Evolutionary conservation across 176 grass and related monocot species (phyloP).

Genomic region (Melocanna baccifera): DNA sequence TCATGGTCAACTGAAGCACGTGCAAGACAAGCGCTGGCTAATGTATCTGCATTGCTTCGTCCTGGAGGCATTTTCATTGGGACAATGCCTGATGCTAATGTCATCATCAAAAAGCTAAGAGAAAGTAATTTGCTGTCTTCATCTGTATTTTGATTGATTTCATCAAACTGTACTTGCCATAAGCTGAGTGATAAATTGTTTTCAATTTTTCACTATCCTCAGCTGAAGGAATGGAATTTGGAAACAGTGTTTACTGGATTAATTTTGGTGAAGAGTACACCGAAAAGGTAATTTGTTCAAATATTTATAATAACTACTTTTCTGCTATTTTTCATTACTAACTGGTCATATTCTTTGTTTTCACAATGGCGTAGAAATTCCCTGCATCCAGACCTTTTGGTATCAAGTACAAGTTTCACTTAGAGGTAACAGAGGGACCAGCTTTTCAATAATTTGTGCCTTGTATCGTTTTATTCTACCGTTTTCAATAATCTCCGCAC

Average conservation of each 20-base stretch:
- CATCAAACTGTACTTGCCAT: background rate
- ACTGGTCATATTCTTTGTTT: slow-evolving; percentile 1
- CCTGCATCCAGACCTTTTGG: slow-evolving; percentile 79
- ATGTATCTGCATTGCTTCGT: slow-evolving; percentile 86
- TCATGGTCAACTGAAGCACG: slow-evolving; percentile 95
- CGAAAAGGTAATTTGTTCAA: slow-evolving; percentile 49
- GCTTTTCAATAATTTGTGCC: slow-evolving; percentile 11
- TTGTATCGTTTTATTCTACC: background rate
- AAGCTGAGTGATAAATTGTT: slow-evolving; percentile 7
- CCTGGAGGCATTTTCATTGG: slow-evolving; percentile 90
- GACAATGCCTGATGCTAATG: slow-evolving; percentile 93
- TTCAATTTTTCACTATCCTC: slow-evolving; percentile 24
- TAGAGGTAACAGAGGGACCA: slow-evolving; percentile 57
- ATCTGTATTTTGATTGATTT: slow-evolving; percentile 25
- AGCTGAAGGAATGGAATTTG: slow-evolving; percentile 96
- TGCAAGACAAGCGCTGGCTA: slow-evolving; percentile 81
- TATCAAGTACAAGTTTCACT: slow-evolving; percentile 95
- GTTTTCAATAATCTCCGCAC: background rate
- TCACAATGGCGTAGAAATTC: slow-evolving; percentile 62
- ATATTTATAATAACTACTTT: slow-evolving; percentile 4
- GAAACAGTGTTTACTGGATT: slow-evolving; percentile 86
- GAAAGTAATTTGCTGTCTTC: slow-evolving; percentile 48
- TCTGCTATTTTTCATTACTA: slow-evolving; percentile 20
- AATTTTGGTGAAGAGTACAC: slow-evolving; percentile 74
- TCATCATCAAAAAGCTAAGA: slow-evolving; percentile 89